Conservation (phyloP, 345 rosid species). For the Adansonia digitata region DNA sequence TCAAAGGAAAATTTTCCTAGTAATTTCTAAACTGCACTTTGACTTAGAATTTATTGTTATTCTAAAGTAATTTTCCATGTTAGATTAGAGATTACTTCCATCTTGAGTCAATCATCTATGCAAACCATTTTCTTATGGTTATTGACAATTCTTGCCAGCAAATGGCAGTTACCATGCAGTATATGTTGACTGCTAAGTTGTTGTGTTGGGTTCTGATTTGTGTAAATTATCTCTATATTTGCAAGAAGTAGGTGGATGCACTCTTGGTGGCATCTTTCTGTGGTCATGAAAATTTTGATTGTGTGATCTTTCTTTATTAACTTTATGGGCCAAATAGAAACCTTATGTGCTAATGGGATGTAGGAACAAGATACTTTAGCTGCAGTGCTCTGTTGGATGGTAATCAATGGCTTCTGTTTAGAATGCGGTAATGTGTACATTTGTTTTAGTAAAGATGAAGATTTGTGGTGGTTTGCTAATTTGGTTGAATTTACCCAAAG, state of each 20-base stretch:
- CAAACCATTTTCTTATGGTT: no score
- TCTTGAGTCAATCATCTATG: not conserved
- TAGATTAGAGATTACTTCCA: not conserved
- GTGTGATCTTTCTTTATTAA: not conserved
- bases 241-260: not conserved
- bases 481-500: not conserved
- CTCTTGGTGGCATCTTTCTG: not conserved
- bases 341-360: not conserved
- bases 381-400: not conserved
- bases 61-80: not conserved
- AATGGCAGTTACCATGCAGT: not conserved
- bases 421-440: not conserved
- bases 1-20: not conserved
- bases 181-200: not conserved
- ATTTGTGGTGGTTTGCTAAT: not conserved
- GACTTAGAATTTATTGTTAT: not conserved
- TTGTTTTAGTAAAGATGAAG: not conserved
- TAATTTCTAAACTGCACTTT: not conserved
- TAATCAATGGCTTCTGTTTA: not conserved
- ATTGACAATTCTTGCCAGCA: not conserved
- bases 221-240: not conserved
- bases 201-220: not conserved
- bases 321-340: not conserved
- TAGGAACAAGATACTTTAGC: not conserved
- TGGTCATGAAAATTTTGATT: not conserved